Conservation (phyloP, 305 asterid species). For the Fraxinus platypoda region DNA sequence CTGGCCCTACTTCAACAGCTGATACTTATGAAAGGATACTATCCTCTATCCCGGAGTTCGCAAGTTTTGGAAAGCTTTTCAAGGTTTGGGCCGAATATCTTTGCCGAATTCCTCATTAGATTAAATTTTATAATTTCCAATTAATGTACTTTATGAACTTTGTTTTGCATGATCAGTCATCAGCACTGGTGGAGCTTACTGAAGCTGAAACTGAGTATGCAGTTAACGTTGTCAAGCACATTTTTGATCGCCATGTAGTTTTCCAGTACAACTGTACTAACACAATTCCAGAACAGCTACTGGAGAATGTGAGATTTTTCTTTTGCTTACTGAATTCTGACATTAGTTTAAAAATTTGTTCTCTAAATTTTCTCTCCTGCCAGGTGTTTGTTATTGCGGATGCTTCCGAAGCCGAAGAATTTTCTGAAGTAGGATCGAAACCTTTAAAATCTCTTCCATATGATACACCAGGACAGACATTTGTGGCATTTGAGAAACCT, state of each 20-base stretch:
- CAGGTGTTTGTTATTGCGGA: conserved; percentile 88
- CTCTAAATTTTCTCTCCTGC: conserved; percentile 31
- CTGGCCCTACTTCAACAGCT: conserved; percentile 59
- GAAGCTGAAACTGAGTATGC: conserved; percentile 93
- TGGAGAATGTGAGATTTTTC: conserved; percentile 62
- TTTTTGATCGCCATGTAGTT: conserved; percentile 70
- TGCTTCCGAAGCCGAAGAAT: conserved; percentile 90
- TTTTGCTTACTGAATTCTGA: conserved; percentile 4
- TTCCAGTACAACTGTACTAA: conserved; percentile 95
- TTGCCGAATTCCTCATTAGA: background rate
- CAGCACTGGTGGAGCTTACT: conserved; percentile 89
- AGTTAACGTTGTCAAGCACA: conserved; percentile 84
- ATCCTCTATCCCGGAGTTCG: conserved; percentile 72
- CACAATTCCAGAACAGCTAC: conserved; percentile 83
- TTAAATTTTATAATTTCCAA: conserved; percentile 21
- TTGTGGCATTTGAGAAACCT: conserved; percentile 87
- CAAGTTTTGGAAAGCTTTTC: conserved; percentile 84
- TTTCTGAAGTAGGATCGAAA: conserved; percentile 75
- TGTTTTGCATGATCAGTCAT: conserved; percentile 55
- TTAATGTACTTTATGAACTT: conserved; percentile 18
- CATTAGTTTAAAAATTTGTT: conserved; percentile 3
- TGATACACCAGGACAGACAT: conserved; percentile 86
- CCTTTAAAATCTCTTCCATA: conserved; percentile 78
- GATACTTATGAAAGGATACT: conserved; percentile 79
- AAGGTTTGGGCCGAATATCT: conserved; percentile 50